Evolutionary conservation across 163 green algal genomes (phyloP).

Genomic region (Prototheca cutis): DNA sequence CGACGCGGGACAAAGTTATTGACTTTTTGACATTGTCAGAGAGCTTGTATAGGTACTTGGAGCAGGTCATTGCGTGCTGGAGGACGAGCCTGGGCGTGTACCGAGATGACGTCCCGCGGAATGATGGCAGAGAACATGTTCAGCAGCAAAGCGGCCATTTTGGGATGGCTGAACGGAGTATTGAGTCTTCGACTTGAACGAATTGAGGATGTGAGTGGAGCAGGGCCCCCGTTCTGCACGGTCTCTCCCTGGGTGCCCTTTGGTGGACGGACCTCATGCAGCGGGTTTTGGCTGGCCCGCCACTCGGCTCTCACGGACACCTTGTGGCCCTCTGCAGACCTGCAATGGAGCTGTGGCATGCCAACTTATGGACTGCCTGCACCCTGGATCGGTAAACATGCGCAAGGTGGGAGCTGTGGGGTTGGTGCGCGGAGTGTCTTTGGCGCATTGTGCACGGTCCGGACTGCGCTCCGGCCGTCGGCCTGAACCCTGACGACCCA

Average conservation of each 20-base stretch:
- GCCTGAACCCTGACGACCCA: no score
- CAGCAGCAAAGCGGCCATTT: slow-evolving; percentile 60
- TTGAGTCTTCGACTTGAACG: slow-evolving; percentile 73
- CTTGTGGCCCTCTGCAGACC: slow-evolving; percentile 44
- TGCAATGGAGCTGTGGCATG: slow-evolving; percentile 81
- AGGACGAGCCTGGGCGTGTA: background rate
- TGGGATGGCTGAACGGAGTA: slow-evolving; percentile 84
- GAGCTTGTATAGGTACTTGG: no score
- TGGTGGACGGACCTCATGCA: no score
- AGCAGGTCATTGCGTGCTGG: background rate
- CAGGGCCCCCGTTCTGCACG: no score
- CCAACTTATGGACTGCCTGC: slow-evolving; percentile 89
- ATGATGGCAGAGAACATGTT: slow-evolving; percentile 63
- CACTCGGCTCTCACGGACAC: background rate
- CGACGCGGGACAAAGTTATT: no score
- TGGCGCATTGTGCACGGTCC: no score
- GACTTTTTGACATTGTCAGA: no score
- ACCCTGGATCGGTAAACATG: slow-evolving; percentile 75
- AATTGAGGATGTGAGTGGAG: slow-evolving; percentile 75
- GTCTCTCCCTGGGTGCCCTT: no score
- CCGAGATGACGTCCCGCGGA: slow-evolving; percentile 29
- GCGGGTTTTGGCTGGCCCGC: no score
- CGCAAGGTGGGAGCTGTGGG: slow-evolving; percentile 63
- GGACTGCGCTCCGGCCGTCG: no score
- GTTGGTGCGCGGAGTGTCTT: background rate